Evolutionary conservation across 441 rosid genomes (phyloP).

Genomic region (Viola pubescens): DNA sequence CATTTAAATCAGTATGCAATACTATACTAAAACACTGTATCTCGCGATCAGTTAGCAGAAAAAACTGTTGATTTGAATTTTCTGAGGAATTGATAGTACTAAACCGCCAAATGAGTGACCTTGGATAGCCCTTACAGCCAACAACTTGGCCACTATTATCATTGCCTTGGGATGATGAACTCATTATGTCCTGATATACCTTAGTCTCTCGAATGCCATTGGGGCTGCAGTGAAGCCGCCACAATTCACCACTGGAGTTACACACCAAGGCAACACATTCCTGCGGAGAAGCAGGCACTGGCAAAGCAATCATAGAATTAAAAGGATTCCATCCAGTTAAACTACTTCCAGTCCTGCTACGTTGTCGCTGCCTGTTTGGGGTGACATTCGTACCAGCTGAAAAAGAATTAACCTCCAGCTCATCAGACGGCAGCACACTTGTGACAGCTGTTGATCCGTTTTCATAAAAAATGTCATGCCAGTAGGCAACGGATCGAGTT

Average conservation of each 20-base stretch:
- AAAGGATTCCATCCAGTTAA: conserved; percentile 30
- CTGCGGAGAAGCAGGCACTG: conserved; percentile 23
- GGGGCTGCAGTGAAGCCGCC: conserved; percentile 72
- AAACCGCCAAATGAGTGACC: conserved; percentile 74
- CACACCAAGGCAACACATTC: conserved; percentile 65
- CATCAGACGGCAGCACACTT: conserved; percentile 37
- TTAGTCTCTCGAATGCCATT: conserved; percentile 34
- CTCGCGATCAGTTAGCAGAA: conserved; percentile 68
- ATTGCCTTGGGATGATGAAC: conserved; percentile 32
- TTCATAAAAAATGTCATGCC: conserved; percentile 62
- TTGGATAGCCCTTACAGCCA: conserved; percentile 62
- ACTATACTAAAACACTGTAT: conserved; percentile 55
- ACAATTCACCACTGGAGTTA: conserved; percentile 64
- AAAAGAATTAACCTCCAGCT: conserved; percentile 33
- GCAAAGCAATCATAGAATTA: conserved; percentile 62
- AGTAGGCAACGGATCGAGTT: conserved; percentile 53
- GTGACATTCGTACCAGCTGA: conserved; percentile 29
- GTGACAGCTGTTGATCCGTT: conserved; percentile 37
- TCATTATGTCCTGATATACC: conserved; percentile 26
- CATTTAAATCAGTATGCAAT: conserved; percentile 36
- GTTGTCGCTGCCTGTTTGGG: conserved; percentile 26
- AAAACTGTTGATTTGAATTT: conserved; percentile 51
- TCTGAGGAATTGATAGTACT: conserved; percentile 21
- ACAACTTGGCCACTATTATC: conserved; percentile 27
- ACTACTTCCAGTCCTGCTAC: conserved; percentile 23